Evolutionary conservation across 352 stramenopile species (phyloP).

Genomic region (Globisporangium recalcitrans): DNA sequence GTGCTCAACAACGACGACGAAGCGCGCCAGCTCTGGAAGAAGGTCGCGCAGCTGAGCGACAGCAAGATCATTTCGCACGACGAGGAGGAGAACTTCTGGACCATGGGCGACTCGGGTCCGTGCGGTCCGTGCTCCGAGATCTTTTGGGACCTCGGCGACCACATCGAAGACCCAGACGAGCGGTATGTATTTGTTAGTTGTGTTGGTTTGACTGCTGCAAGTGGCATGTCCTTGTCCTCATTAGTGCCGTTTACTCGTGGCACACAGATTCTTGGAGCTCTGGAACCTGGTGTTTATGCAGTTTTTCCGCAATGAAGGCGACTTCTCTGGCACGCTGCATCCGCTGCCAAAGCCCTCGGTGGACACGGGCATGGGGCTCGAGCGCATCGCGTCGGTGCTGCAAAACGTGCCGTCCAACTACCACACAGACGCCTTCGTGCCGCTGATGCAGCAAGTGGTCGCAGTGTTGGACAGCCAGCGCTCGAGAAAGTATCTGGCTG

Average conservation of each 20-base stretch:
- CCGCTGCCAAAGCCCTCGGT: slow-evolving; percentile 90
- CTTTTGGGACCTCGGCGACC: slow-evolving; percentile 89
- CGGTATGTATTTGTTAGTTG: slow-evolving; percentile 17
- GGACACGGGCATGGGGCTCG: slow-evolving; percentile 97
- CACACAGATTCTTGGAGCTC: slow-evolving; percentile 85
- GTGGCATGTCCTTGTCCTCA: slow-evolving; percentile 31
- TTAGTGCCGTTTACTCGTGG: slow-evolving; percentile 28
- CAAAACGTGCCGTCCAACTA: slow-evolving; percentile 95
- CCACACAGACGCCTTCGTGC: slow-evolving; percentile 95
- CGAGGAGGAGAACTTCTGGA: slow-evolving; percentile 96
- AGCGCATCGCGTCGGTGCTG: slow-evolving; percentile 93
- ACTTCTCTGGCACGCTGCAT: slow-evolving; percentile 47
- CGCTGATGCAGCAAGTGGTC: slow-evolving; percentile 64
- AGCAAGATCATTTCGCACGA: slow-evolving; percentile 57
- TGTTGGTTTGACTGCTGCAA: slow-evolving; percentile 25
- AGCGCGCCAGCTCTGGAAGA: slow-evolving; percentile 49
- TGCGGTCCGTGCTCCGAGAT: slow-evolving; percentile 94
- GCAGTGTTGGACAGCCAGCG: slow-evolving; percentile 38
- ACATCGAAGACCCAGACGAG: slow-evolving; percentile 77
- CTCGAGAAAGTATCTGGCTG: slow-evolving; percentile 4
- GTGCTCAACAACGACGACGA: slow-evolving; percentile 63
- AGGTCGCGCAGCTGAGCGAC: slow-evolving; percentile 47
- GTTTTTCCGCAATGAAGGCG: slow-evolving; percentile 89
- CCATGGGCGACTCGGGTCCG: slow-evolving; percentile 92
- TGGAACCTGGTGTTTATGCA: slow-evolving; percentile 99